Conservation (phyloP, 2,329 filamentous ascomycete genomes). For the Venturia pyrina region DNA sequence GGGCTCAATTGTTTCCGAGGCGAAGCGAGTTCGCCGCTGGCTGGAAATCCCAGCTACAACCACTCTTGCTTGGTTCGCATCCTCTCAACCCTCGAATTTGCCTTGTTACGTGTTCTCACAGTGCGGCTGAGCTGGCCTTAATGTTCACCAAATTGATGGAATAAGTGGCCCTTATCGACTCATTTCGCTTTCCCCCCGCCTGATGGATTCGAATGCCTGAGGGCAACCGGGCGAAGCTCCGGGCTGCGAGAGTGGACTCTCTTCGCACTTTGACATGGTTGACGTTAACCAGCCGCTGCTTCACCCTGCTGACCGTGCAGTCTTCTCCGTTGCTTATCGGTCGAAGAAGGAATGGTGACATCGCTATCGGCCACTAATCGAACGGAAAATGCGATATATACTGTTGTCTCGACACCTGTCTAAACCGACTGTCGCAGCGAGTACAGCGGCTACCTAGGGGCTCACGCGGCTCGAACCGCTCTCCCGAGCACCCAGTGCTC, state of each 20-base stretch:
- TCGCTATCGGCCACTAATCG: background rate
- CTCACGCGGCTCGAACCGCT: too few species aligned
- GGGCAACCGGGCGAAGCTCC: background rate
- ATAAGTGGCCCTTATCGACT: background rate
- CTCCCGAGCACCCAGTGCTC: background rate
- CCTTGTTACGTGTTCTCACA: background rate
- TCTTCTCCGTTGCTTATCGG: background rate
- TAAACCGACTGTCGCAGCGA: background rate
- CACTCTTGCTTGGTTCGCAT: background rate
- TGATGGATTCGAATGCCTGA: background rate
- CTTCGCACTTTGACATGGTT: background rate
- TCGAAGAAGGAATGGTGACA: background rate
- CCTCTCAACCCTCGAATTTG: background rate
- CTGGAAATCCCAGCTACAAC: background rate
- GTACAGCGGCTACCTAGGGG: background rate
- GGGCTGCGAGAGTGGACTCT: background rate
- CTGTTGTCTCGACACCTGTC: background rate
- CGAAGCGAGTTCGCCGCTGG: background rate
- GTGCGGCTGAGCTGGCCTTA: background rate
- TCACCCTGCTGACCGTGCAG: background rate
- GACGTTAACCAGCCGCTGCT: background rate
- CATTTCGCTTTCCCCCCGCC: background rate
- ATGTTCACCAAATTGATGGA: background rate
- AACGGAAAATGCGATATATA: background rate
- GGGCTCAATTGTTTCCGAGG: background rate